phyloP scores from a whole-genome alignment of 2,329 filamentous ascomycete genomes.

The Colletotrichum sp. region DNA sequence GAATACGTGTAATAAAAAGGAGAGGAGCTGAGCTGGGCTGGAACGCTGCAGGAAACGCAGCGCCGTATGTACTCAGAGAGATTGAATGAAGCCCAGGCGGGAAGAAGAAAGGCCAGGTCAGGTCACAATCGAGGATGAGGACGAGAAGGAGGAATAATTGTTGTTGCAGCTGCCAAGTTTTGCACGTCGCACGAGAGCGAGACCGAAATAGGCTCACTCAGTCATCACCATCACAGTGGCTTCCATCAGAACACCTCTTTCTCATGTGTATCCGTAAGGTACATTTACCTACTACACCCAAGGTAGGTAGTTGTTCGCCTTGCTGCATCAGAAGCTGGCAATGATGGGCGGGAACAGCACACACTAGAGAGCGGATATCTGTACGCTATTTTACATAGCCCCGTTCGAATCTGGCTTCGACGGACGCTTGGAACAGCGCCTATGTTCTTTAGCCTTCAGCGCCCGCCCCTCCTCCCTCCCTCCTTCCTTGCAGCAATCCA shows the following conservation, averaged over 20 bases:
- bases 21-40: neutral
- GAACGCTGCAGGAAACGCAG: neutral
- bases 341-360: neutral
- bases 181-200: conserved; percentile 4
- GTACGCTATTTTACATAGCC: neutral
- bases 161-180: conserved; percentile 7
- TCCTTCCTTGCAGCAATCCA: conserved; percentile 13
- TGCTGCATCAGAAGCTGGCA: neutral
- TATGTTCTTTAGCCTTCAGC: neutral
- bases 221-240: neutral
- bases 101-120: neutral
- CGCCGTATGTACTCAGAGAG: neutral
- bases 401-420: neutral
- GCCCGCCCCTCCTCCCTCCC: neutral
- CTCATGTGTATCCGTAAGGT: neutral
- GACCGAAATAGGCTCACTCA: neutral
- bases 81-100: neutral
- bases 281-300: neutral
- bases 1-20: neutral
- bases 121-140: neutral
- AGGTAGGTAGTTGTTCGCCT: neutral
- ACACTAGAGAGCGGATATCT: neutral
- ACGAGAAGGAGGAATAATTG: neutral
- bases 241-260: neutral
- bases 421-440: neutral